Evolutionary conservation across 148 eudicot genomes (phyloP).

Genomic region (Spergularia marina): DNA sequence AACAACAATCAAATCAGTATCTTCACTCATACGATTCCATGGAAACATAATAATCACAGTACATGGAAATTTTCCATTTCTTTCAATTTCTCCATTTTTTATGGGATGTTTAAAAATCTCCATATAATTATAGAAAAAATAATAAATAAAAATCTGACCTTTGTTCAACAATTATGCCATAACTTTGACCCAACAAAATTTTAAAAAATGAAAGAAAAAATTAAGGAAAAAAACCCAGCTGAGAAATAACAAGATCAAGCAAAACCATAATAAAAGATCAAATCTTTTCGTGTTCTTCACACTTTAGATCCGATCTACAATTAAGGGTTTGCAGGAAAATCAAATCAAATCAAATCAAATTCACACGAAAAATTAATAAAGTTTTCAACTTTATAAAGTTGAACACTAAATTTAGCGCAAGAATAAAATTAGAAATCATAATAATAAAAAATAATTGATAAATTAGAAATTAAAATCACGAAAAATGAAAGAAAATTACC

Average conservation of each 20-base stretch:
- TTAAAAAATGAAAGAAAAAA: too few species aligned
- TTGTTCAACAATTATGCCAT: not conserved
- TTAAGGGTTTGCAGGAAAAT: not conserved
- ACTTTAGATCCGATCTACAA: slow-evolving; percentile 3
- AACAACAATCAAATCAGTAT: not conserved
- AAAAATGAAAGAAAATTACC: not conserved
- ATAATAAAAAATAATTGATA: too few species aligned
- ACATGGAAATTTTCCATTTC: too few species aligned
- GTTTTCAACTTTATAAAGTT: not conserved
- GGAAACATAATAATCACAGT: not conserved
- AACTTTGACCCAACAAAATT: too few species aligned
- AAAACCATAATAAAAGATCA: slow-evolving; percentile 1
- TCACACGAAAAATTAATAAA: not conserved
- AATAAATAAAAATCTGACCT: not conserved
- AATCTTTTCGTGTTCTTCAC: not conserved
- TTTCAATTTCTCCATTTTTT: not conserved
- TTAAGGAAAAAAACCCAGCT: not conserved
- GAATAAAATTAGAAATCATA: not conserved
- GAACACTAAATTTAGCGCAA: too few species aligned
- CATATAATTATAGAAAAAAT: too few species aligned
- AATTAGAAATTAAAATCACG: not conserved
- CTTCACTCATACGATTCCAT: not conserved
- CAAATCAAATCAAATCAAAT: not conserved
- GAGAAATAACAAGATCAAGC: not conserved
- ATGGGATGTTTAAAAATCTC: not conserved